Evolutionary conservation across 495 filamentous ascomycete genomes (phyloP), one percentile per base, ranked within the genome.

Genomic region (Neurospora sp.): DNA sequence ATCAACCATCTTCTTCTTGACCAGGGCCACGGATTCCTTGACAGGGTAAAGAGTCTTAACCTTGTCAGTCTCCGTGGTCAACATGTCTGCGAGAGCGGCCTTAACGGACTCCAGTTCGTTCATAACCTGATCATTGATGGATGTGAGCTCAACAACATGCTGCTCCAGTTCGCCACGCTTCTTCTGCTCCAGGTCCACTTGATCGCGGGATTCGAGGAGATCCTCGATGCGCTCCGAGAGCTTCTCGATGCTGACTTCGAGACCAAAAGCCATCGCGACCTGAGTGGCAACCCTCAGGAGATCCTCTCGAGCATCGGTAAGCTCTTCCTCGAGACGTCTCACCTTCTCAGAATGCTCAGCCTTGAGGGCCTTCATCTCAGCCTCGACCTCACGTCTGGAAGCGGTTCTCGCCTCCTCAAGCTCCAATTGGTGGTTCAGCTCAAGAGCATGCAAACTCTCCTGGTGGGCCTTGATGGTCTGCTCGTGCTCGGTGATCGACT

Each of bases 1-100:
- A 69, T 86, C 84, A 1, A 87, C 85, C 80, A 92, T 90, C 83
- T 90, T 90, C 83, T 91, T 89, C 79, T 92, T 88, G 76, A 93
- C 84, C 44, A 89, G 85, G n/a, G 89, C 85, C 76, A 94, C 85
- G 75, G 94, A 90, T 69, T 90, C 89, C 70, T 89, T 78, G 69
- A 92, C 88, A 18, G 87, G 86, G 73, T 87, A 86, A 18, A 88
- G 82, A 72, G 86, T 84, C 81, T 90, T 85, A 9, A 80, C 68
- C 69, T 71, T 76, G 14, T 78, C 80, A 40, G 76, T 76, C 44
- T 85, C 81, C 7, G 75, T 75, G 42, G 79, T 80, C 12, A 88
- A 77, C 72, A 89, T 72, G 40, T 82, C 82, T 27, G 82, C 78
- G 40, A 89, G 71, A 12, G 82, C 81, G 22, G 77, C 77, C 75